Percentiles rank a stretch among this genome's conserved stretches.
Conservation (phyloP, 106 monocot species). For the Apostasia shenzhenica region DNA sequence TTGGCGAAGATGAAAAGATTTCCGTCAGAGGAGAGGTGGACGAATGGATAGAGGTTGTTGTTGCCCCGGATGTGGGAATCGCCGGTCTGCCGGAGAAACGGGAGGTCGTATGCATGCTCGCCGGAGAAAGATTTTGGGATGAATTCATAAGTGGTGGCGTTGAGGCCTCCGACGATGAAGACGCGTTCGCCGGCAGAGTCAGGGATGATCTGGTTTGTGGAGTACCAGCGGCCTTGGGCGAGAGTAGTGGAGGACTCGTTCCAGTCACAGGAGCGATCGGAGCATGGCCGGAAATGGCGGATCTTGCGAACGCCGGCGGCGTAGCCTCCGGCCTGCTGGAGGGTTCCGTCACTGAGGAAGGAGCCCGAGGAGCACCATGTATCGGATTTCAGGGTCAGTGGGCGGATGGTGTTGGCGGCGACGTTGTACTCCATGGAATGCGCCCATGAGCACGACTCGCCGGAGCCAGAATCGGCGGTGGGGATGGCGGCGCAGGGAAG, state of each 20-base stretch:
- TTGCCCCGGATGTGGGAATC: slow-evolving; percentile 7
- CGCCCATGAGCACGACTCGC: slow-evolving; percentile 17
- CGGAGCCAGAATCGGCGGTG: not conserved
- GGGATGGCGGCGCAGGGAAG: slow-evolving; percentile 8
- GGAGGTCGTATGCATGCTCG: slow-evolving; percentile 31
- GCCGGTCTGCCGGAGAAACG: slow-evolving; percentile 24
- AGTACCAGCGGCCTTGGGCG: slow-evolving; percentile 33
- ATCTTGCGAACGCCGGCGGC: slow-evolving; percentile 26
- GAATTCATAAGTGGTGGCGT: slow-evolving; percentile 41
- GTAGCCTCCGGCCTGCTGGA: slow-evolving; percentile 43
- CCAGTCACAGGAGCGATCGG: slow-evolving; percentile 19
- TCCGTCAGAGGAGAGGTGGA: slow-evolving; percentile 42
- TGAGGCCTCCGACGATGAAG: slow-evolving; percentile 31
- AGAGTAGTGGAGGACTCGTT: slow-evolving; percentile 13
- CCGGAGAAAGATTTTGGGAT: slow-evolving; percentile 19
- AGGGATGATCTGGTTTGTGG: slow-evolving; percentile 38
- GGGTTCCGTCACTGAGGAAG: slow-evolving; percentile 32
- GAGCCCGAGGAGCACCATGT: slow-evolving; percentile 48
- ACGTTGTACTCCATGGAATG: slow-evolving; percentile 36
- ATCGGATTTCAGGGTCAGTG: slow-evolving; percentile 21
- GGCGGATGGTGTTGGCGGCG: slow-evolving; percentile 20
- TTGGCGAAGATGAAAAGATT: slow-evolving; percentile 48
- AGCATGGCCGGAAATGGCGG: slow-evolving; percentile 29
- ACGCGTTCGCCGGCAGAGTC: slow-evolving; percentile 21
- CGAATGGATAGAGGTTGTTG: slow-evolving; percentile 46